A percentile compares a stretch with the other conserved stretches of the same genome.
Conservation (phyloP, 805 yeast species). For the Tetrapisispora pingtungensis region DNA sequence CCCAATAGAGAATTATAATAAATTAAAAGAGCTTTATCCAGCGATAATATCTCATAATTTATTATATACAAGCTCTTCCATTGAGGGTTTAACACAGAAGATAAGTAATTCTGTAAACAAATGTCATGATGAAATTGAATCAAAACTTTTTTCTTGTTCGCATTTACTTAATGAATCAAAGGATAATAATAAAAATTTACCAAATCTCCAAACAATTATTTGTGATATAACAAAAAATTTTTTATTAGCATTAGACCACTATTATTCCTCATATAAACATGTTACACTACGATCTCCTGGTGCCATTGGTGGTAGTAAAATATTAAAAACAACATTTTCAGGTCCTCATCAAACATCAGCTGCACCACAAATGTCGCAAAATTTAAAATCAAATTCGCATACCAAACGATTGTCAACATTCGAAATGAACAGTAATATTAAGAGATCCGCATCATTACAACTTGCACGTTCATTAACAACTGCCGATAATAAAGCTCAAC, state of each 20-base stretch:
- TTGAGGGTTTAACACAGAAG: not conserved
- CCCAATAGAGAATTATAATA: conserved; percentile 23
- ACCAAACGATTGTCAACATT: conserved; percentile 17
- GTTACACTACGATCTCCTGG: conserved; percentile 80
- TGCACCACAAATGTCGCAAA: conserved; percentile 1
- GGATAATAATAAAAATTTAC: conserved; percentile 4
- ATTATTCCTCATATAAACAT: conserved; percentile 65
- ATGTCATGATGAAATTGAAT: not conserved
- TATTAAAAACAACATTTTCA: conserved; percentile 30
- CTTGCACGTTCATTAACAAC: conserved; percentile 27
- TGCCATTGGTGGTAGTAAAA: conserved; percentile 43
- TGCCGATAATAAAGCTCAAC: conserved; percentile 30
- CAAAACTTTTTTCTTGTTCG: not conserved
- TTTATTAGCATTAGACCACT: conserved; percentile 51
- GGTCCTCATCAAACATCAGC: conserved; percentile 10
- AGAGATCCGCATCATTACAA: conserved; percentile 26
- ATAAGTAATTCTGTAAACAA: not conserved
- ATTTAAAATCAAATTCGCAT: conserved; percentile 5
- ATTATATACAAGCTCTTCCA: conserved; percentile 12
- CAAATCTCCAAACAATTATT: conserved; percentile 47
- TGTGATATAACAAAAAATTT: conserved; percentile 65
- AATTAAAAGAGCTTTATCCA: conserved; percentile 30
- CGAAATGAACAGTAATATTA: conserved; percentile 24
- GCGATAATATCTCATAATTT: conserved; percentile 26
- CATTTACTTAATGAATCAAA: conserved; percentile 1